These are phyloP conservation scores for Cadophora sp. DNA, from an alignment of 2,329 filamentous ascomycete species.

Conservation along the genomic window DNA sequence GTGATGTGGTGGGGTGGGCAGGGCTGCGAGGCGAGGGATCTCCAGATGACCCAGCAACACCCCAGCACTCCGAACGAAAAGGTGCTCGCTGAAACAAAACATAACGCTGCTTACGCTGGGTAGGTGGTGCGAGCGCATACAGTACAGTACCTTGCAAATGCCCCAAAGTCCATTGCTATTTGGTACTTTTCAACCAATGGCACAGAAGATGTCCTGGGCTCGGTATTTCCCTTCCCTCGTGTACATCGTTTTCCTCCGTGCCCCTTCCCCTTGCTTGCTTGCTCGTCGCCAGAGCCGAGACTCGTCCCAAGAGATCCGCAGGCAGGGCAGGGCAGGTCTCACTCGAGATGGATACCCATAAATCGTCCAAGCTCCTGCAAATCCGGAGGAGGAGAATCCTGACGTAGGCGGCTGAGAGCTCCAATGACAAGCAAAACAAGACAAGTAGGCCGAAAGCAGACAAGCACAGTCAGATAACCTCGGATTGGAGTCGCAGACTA, in stretches of 20 bases:
- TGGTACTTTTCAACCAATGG: slow-evolving; percentile 1
- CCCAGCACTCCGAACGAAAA: not conserved
- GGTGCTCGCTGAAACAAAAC: slow-evolving; percentile 7
- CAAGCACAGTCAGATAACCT: not conserved
- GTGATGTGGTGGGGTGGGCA: slow-evolving; percentile 3
- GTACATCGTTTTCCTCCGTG: not conserved
- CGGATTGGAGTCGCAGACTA: not conserved
- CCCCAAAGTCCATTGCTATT: not conserved
- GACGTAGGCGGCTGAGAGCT: slow-evolving; percentile 22
- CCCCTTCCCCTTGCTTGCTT: not conserved
- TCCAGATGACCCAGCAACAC: slow-evolving; percentile 8
- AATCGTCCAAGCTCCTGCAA: slow-evolving; percentile 19
- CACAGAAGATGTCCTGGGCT: not conserved
- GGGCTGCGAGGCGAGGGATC: not conserved
- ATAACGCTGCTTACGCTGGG: not conserved
- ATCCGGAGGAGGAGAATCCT: slow-evolving; percentile 18
- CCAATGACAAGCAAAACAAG: not conserved
- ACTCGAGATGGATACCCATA: not conserved
- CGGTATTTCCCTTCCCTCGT: not conserved
- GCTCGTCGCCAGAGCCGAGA: not conserved
- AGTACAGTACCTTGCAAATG: not conserved
- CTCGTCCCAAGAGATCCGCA: not conserved
- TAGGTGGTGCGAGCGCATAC: not conserved
- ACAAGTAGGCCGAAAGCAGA: not conserved
- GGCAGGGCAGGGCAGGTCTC: too few relatives aligned